Evolutionary conservation across 495 filamentous ascomycete genomes (phyloP).

Genomic region (Podospora bellae-mahoneyi): DNA sequence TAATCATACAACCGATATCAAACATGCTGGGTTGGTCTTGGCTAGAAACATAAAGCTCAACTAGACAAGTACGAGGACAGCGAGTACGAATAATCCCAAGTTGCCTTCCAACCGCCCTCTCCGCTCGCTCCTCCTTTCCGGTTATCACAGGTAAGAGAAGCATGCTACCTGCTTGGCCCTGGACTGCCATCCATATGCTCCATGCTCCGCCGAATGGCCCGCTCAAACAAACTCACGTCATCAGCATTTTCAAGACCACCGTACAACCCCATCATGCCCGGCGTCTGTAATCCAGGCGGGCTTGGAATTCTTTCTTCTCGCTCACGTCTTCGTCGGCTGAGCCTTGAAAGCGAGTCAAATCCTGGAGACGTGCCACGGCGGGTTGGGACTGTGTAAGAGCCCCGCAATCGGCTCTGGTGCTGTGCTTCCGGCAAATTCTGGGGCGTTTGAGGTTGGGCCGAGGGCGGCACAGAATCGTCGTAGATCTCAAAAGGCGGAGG

Average conservation of each 20-base stretch:
- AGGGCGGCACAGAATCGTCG: constrained; percentile 49
- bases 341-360: neutral
- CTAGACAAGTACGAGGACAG: neutral
- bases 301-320: constrained; percentile 22
- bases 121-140: neutral
- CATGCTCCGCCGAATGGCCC: constrained; percentile 14
- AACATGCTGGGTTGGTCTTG: neutral
- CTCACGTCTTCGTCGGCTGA: neutral
- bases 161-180: neutral
- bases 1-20: neutral
- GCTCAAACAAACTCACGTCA: constrained; percentile 37
- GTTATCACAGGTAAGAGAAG: neutral
- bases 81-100: too few species aligned
- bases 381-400: constrained; percentile 46
- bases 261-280: constrained; percentile 44
- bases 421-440: constrained; percentile 50
- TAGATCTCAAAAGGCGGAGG: constrained; percentile 40
- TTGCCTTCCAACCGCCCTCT: neutral
- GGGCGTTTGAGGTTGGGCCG: constrained; percentile 55
- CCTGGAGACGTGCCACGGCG: constrained; percentile 8
- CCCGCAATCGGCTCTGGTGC: constrained; percentile 45
- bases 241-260: constrained; percentile 48
- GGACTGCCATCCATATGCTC: neutral
- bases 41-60: neutral
- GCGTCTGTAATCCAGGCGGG: constrained; percentile 35